Percentiles rank a stretch among this genome's conserved stretches.
Conservation (phyloP, 2,329 filamentous ascomycete genomes). For the Aspergillus neoniger region DNA sequence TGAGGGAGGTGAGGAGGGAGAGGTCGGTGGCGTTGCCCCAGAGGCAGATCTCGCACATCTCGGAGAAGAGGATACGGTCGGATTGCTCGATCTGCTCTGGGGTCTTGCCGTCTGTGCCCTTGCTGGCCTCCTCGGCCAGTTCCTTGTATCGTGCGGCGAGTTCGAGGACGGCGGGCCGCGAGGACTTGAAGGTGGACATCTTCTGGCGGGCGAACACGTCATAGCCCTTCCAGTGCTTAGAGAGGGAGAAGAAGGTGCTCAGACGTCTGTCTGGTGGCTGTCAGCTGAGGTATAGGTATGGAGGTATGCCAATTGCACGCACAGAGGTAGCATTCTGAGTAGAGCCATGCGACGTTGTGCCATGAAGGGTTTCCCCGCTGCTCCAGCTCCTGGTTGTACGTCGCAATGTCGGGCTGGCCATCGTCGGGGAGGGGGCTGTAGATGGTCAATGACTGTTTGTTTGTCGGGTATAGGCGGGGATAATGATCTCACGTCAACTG, state of each 20-base stretch:
- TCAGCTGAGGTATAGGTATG: constrained; percentile 22
- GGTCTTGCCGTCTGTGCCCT: constrained; percentile 44
- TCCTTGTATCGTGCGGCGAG: constrained; percentile 77
- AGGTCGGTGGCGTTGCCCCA: constrained; percentile 98
- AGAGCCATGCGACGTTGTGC: constrained; percentile 87
- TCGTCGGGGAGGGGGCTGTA: constrained; percentile 73
- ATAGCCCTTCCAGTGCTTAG: constrained; percentile 82
- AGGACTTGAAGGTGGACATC: constrained; percentile 87
- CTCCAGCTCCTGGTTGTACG: constrained; percentile 84
- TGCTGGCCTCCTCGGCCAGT: constrained; percentile 67
- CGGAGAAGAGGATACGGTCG: constrained; percentile 77
- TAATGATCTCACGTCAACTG: constrained; percentile 65
- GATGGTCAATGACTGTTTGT: neutral
- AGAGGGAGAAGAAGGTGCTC: constrained; percentile 73
- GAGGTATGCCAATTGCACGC: constrained; percentile 16
- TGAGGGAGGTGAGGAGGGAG: constrained; percentile 83
- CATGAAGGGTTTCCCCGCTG: constrained; percentile 73
- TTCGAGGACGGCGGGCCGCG: constrained; percentile 80
- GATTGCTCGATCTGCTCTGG: constrained; percentile 61
- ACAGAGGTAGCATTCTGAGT: constrained; percentile 88
- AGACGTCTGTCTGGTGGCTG: constrained; percentile 64
- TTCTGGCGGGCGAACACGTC: constrained; percentile 91
- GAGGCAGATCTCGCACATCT: constrained; percentile 95
- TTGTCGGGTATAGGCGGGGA: neutral
- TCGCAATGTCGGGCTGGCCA: constrained; percentile 70